Conservation (phyloP, 176 grass and related monocot species). For the Musa troglodytarum region DNA sequence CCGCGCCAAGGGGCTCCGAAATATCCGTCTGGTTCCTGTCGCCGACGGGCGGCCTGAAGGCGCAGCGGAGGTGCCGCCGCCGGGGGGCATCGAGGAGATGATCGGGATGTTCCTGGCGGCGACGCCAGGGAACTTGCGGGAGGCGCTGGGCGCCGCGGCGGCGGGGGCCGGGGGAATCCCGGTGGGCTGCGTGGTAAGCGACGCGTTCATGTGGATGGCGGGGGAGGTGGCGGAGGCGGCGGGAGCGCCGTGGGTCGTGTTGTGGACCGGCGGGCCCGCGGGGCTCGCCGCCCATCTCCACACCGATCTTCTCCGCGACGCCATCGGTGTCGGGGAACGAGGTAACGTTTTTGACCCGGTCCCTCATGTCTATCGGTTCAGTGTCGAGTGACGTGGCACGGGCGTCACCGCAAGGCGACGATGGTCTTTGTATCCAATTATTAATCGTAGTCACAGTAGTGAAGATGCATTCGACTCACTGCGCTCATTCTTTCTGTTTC, state of each 20-base stretch:
- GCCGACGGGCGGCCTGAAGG: neutral
- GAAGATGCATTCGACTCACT: too few species aligned
- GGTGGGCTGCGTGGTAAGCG: slow-evolving; percentile 22
- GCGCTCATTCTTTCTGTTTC: too few species aligned
- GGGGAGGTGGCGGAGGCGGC: neutral
- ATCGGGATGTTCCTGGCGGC: slow-evolving; percentile 27
- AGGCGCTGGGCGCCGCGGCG: slow-evolving; percentile 10
- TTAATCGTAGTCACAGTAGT: too few species aligned
- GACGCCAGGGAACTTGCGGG: neutral
- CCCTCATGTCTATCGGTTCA: too few species aligned
- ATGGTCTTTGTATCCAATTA: too few species aligned
- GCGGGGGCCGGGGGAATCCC: neutral
- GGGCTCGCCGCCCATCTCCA: slow-evolving; percentile 7
- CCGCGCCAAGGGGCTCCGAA: neutral
- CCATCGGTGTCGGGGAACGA: slow-evolving; percentile 18
- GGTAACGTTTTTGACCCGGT: neutral
- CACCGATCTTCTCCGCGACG: slow-evolving; percentile 22
- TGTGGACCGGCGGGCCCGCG: slow-evolving; percentile 18
- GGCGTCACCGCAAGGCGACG: too few species aligned
- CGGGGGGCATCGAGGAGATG: neutral
- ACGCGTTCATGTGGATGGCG: slow-evolving; percentile 25
- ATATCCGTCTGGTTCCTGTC: slow-evolving; percentile 20
- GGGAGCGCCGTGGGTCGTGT: slow-evolving; percentile 3
- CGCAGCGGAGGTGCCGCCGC: neutral
- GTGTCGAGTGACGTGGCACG: too few species aligned